phyloP scores from a whole-genome alignment of 2,329 filamentous ascomycete genomes.

The Cytospora leucostoma region DNA sequence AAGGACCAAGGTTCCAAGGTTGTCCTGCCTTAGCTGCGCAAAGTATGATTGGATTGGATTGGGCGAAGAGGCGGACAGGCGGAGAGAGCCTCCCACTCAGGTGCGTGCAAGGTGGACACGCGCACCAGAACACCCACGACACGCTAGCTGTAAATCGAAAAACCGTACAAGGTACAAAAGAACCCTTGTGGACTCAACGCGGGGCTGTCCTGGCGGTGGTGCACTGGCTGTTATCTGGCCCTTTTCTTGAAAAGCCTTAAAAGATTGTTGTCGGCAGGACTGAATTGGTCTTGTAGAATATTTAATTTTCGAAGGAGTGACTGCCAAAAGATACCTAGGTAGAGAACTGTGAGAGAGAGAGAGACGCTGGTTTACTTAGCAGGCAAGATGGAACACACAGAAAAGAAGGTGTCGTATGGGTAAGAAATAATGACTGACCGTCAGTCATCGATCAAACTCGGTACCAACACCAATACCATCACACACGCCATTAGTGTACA shows the following conservation, averaged over 20 bases:
- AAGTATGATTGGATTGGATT: neutral
- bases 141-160: neutral
- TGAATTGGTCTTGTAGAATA: neutral
- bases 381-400: neutral
- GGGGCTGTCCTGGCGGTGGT: neutral
- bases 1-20: slow-evolving; percentile 1
- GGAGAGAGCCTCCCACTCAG: neutral
- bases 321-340: neutral
- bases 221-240: neutral
- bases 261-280: neutral
- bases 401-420: neutral
- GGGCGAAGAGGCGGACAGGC: neutral
- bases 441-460: too few relatives aligned
- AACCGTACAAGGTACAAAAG: neutral
- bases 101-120: neutral
- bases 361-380: too few relatives aligned
- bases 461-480: neutral
- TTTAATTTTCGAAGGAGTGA: slow-evolving; percentile 16
- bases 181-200: slow-evolving; percentile 6
- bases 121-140: neutral
- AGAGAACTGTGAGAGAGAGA: neutral
- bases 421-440: too few relatives aligned
- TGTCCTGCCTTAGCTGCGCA: slow-evolving; percentile 1
- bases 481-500: neutral
- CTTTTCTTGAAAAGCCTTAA: neutral